These are phyloP conservation scores for Phytophthora parvispora DNA, from an alignment of 352 stramenopile species.

Conservation along the genomic window DNA sequence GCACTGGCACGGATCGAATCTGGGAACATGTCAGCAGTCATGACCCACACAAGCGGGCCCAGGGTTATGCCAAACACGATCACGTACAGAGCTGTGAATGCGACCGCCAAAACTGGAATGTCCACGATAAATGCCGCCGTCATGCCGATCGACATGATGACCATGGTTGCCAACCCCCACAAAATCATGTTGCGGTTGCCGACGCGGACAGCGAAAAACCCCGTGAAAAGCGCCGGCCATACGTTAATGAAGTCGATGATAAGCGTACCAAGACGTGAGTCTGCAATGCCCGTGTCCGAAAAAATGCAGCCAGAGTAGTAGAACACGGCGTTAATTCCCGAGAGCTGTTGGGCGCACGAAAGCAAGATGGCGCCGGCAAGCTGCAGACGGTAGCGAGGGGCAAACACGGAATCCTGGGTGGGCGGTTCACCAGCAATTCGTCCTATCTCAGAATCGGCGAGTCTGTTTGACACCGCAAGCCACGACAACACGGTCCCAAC, in stretches of 20 bases:
- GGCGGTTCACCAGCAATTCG: conserved; percentile 19
- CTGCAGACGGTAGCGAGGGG: conserved; percentile 7
- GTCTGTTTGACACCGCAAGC: conserved; percentile 21
- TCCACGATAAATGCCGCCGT: conserved; percentile 11
- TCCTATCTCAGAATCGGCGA: conserved; percentile 13
- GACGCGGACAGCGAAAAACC: conserved; percentile 11
- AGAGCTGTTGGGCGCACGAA: conserved; percentile 11
- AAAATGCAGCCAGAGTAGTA: conserved; percentile 10
- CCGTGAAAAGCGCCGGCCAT: conserved; percentile 12
- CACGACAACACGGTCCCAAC: conserved; percentile 21
- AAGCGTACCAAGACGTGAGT: conserved; percentile 1
- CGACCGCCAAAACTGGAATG: conserved; percentile 2
- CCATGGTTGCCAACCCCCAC: conserved; percentile 9
- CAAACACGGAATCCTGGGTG: conserved; percentile 16
- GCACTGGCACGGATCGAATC: conserved; percentile 8
- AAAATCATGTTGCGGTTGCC: conserved; percentile 19
- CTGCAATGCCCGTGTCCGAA: conserved; percentile 1
- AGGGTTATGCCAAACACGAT: conserved; percentile 9
- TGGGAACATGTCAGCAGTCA: conserved; percentile 11
- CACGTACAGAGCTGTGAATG: conserved; percentile 15
- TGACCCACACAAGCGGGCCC: conserved; percentile 9
- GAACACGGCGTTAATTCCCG: conserved; percentile 16
- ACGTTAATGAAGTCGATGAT: conserved; percentile 18
- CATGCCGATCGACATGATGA: conserved; percentile 20
- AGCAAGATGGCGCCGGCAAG: conserved; percentile 16